Conservation (phyloP, 2,329 filamentous ascomycete species). For the Epichloe baconii region DNA sequence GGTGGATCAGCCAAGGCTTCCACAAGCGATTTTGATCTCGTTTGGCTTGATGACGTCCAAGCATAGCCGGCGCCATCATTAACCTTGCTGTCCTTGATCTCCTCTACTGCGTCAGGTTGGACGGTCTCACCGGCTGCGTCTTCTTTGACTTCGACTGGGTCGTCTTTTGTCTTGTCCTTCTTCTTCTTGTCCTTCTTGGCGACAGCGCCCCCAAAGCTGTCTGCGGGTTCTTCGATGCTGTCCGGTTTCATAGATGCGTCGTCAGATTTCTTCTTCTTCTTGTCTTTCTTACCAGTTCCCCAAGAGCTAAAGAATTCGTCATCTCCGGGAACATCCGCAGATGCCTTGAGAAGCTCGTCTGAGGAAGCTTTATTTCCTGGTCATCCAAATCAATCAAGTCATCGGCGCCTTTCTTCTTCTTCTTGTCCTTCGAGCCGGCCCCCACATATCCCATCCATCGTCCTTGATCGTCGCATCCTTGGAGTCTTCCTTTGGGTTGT, state of each 20-base stretch:
- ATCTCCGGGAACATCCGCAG: constrained; percentile 22
- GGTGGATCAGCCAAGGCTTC: constrained; percentile 28
- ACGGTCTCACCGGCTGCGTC: constrained; percentile 33
- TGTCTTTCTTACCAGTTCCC: constrained; percentile 39
- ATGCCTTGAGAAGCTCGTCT: constrained; percentile 15
- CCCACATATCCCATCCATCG: neutral
- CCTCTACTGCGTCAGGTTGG: constrained; percentile 32
- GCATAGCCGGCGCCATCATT: constrained; percentile 29
- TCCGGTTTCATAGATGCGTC: constrained; percentile 25
- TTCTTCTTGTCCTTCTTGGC: constrained; percentile 30
- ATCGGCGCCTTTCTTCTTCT: constrained; percentile 28
- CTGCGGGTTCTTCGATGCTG: constrained; percentile 29
- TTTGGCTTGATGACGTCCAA: constrained; percentile 29
- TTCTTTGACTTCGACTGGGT: constrained; percentile 32
- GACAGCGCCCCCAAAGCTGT: constrained; percentile 25
- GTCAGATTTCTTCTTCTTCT: constrained; percentile 22
- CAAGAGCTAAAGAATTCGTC: constrained; percentile 45
- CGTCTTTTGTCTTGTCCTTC: constrained; percentile 38
- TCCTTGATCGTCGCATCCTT: neutral
- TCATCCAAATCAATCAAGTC: constrained; percentile 25
- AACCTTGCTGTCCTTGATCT: constrained; percentile 29
- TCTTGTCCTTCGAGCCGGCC: constrained; percentile 5
- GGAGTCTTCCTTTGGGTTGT: constrained; percentile 6
- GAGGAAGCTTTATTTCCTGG: constrained; percentile 11
- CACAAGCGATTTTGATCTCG: constrained; percentile 29